Evolutionary conservation across 192 early-diverging fungal species (phyloP).

Genomic region (Backusella australiensis): DNA sequence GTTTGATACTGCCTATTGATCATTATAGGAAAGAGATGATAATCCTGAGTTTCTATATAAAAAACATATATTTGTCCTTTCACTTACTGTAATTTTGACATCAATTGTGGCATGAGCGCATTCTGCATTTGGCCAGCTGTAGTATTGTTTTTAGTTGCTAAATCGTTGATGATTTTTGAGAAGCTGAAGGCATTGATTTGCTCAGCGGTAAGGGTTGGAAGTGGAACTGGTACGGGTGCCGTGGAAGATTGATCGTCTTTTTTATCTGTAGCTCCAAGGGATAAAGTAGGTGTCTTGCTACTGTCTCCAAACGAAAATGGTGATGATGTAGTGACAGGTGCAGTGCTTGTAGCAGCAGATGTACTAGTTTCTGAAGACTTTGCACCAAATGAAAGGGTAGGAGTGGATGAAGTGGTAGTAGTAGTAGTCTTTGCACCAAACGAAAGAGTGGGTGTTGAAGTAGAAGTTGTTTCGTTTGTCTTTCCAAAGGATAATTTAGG

Average conservation of each 20-base stretch:
- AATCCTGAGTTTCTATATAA: not conserved
- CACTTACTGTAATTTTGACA: constrained; percentile 7
- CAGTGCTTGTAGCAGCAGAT: not conserved
- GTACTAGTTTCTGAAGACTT: not conserved
- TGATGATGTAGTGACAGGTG: not conserved
- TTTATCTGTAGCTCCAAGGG: not conserved
- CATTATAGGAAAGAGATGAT: not conserved
- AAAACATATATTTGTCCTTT: not conserved
- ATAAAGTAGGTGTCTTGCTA: not conserved
- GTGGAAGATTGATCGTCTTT: not conserved
- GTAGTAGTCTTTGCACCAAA: constrained; percentile 10
- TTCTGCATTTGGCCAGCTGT: constrained; percentile 4
- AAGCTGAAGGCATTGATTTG: constrained; percentile 10
- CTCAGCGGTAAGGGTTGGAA: not conserved
- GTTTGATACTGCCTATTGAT: constrained; percentile 18
- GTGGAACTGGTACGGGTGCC: not conserved
- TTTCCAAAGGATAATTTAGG: constrained; percentile 11
- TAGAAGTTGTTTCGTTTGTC: constrained; percentile 10
- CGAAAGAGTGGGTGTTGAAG: constrained; percentile 3
- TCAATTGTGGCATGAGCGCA: not conserved
- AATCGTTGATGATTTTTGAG: constrained; percentile 8
- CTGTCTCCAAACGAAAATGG: constrained; percentile 10
- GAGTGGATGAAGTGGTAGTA: not conserved
- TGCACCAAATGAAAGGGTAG: not conserved
- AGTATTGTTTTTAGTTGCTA: not conserved